Base-by-base conservation (phyloP, 2,329 filamentous ascomycete species). In the Tympanopsis confertula region DNA sequence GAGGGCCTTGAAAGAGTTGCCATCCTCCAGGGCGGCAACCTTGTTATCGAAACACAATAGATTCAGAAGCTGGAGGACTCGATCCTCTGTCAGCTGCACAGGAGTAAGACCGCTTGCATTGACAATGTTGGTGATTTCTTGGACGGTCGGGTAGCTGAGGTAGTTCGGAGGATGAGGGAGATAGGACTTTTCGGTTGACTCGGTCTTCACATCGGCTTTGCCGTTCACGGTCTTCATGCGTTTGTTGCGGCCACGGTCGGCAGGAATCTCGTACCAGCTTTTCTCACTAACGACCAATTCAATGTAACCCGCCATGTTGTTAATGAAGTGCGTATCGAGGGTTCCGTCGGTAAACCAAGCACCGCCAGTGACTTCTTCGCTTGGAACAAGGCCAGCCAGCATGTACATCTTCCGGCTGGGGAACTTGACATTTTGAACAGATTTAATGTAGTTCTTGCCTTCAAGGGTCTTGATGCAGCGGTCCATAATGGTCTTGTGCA, bases 361-460 rank as follows among this genome's bases (percentile, higher is more conserved):
- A n/a, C 76, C 76, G 37, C 76, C 76, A 4, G 72, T 76, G 32
- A 78, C 69, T 29, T 79, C 72, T 46, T 79, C 75, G 33, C 67
- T 69, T 0, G 76, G 74, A 22, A 63, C 63, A 20, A 81, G 59
- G 40, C 72, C 65, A 29, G 65, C 63, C 38, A 78, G 58, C 60
- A 81, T 74, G 58, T 78, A 80, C 56, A 75, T 78, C 54, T 75
- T 77, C 45, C 74, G 66, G 39, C 64, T 68, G 12, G 74, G 73
- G 39, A 64, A 66, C 51, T 75, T 77, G 55, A 78, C 71, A 56
- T 69, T 76, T 58, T 71, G 73, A 41, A 80, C 68, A 30, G 64
- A 63, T 53, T 79, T 78, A 55, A 81, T 74, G 45, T 77, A 62
- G 24, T 66, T 67, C 46, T 69, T 73, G 18, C 61, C 61, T 49